A percentile compares a stretch with the other conserved stretches of the same genome.
Conservation (phyloP, 2,329 filamentous ascomycete species). For the Aspergillus luchuensis region DNA sequence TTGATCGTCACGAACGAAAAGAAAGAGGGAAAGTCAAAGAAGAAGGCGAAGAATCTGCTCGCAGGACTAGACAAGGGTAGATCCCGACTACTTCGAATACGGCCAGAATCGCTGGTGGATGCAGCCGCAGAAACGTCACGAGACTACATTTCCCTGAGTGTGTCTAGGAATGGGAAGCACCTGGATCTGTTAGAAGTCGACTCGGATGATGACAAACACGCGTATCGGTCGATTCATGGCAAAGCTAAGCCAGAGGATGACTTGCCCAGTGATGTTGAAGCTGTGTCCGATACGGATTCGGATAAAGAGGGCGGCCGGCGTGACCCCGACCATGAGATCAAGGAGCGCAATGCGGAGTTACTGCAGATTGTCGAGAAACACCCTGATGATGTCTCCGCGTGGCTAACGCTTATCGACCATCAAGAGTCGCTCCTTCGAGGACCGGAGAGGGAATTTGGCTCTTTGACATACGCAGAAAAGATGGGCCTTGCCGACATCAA, state of each 20-base stretch:
- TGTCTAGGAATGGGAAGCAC: constrained; percentile 39
- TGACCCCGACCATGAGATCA: constrained; percentile 49
- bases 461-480: constrained; percentile 61
- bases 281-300: constrained; percentile 52
- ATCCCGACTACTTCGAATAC: constrained; percentile 30
- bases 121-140: constrained; percentile 25
- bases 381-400: constrained; percentile 69
- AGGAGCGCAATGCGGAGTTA: constrained; percentile 55
- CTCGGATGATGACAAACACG: constrained; percentile 54
- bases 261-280: constrained; percentile 51
- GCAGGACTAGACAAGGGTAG: constrained; percentile 29
- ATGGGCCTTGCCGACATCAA: constrained; percentile 76
- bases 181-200: constrained; percentile 36
- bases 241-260: constrained; percentile 57
- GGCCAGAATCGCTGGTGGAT: constrained; percentile 21
- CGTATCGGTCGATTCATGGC: constrained; percentile 67
- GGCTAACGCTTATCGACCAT: constrained; percentile 76
- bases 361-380: constrained; percentile 64
- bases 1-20: constrained; percentile 39
- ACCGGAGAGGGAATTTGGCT: constrained; percentile 34
- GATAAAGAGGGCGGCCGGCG: constrained; percentile 41
- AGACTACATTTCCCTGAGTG: constrained; percentile 38
- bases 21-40: constrained; percentile 48
- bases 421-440: constrained; percentile 69
- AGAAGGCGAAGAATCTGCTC: constrained; percentile 47